These are phyloP conservation scores for Pyrus pyrifolia DNA, from an alignment of 306 rosid genomes.

Conservation along the genomic window DNA sequence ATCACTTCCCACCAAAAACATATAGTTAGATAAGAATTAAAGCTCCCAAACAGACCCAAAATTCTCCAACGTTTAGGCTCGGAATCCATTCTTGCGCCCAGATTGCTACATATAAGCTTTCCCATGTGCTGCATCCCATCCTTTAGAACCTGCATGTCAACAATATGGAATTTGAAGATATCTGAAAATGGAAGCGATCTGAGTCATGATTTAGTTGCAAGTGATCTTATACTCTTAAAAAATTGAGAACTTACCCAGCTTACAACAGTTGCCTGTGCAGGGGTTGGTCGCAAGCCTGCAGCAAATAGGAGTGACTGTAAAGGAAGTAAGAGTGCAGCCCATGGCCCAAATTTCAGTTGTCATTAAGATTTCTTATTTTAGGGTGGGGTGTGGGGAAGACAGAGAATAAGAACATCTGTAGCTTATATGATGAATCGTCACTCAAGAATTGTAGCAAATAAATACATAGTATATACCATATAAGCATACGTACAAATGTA, in stretches of 20 bases:
- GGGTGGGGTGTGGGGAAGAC: background rate
- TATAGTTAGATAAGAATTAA: background rate
- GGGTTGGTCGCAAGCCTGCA: conserved; percentile 97
- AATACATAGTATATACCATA: background rate
- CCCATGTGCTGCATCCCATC: conserved; percentile 99
- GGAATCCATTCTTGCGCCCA: conserved; percentile 98
- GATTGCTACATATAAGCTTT: conserved; percentile 77
- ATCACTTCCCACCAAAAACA: background rate
- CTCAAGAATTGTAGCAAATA: background rate
- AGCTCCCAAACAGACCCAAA: conserved; percentile 44
- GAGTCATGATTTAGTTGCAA: background rate
- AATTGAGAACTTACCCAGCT: conserved; percentile 76
- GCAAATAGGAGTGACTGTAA: conserved; percentile 95
- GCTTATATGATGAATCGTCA: background rate
- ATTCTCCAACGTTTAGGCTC: conserved; percentile 95
- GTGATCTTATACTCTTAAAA: background rate
- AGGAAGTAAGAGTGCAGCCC: conserved; percentile 49
- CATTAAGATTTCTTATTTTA: background rate
- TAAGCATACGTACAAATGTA: background rate
- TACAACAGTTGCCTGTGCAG: conserved; percentile 95
- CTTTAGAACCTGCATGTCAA: conserved; percentile 55
- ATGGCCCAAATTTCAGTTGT: conserved; percentile 16
- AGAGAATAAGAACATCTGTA: background rate
- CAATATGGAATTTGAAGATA: background rate
- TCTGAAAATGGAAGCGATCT: conserved; percentile 1